phyloP scores from a whole-genome alignment of 805 yeast genomes.

The Kodamaea kakaduensis region DNA sequence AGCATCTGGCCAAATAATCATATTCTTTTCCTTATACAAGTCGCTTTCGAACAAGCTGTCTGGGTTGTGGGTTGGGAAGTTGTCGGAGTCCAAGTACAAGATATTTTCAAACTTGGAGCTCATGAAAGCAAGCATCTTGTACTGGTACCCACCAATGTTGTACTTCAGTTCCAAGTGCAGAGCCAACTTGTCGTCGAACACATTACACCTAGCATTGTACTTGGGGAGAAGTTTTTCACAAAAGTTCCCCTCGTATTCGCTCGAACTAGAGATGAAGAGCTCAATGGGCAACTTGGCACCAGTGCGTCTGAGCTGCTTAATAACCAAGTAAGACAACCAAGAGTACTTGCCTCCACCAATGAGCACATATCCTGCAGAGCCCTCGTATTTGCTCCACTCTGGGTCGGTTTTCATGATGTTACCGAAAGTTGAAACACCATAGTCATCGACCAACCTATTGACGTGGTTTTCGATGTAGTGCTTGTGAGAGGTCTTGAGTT shows the following conservation, averaged over 20 bases:
- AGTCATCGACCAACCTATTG: slow-evolving; percentile 22
- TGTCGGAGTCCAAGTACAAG: slow-evolving; percentile 49
- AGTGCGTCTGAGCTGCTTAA: slow-evolving; percentile 41
- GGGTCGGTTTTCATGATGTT: slow-evolving; percentile 30
- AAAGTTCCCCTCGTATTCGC: slow-evolving; percentile 44
- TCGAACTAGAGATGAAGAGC: slow-evolving; percentile 41
- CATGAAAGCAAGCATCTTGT: slow-evolving; percentile 54
- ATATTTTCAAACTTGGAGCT: slow-evolving; percentile 53
- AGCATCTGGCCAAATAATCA: slow-evolving; percentile 65
- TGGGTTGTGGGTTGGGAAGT: slow-evolving; percentile 40
- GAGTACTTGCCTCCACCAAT: slow-evolving; percentile 52
- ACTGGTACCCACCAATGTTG: slow-evolving; percentile 45
- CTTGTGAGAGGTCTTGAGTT: slow-evolving; percentile 36
- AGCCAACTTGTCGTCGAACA: slow-evolving; percentile 31
- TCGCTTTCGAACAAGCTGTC: slow-evolving; percentile 46
- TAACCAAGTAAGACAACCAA: slow-evolving; percentile 48
- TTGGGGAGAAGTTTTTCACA: slow-evolving; percentile 43
- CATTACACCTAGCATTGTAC: slow-evolving; percentile 44
- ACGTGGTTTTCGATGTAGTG: slow-evolving; percentile 30
- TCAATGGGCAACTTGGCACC: slow-evolving; percentile 50
- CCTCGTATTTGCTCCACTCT: slow-evolving; percentile 34
- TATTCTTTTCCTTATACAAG: slow-evolving; percentile 43
- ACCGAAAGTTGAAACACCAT: slow-evolving; percentile 34
- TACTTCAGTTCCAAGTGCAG: slow-evolving; percentile 15
- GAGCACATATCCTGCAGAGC: slow-evolving; percentile 39